phyloP scores from a whole-genome alignment of 2,329 filamentous ascomycete species.

The Pseudonectria buxi region DNA sequence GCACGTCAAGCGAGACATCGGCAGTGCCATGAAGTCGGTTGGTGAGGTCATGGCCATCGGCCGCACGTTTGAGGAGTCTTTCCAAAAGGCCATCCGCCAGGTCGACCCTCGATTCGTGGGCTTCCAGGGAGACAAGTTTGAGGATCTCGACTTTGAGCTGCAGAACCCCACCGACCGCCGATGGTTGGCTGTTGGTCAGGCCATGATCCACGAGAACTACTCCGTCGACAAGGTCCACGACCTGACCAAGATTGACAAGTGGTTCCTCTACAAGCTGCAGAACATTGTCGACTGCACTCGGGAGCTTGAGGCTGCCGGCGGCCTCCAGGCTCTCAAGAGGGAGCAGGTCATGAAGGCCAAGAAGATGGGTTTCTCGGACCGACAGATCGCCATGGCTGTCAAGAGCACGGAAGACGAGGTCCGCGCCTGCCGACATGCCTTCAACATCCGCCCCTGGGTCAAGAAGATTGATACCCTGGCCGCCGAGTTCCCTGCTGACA shows the following conservation, averaged over 20 bases:
- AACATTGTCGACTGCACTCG: slow-evolving; percentile 90
- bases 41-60: slow-evolving; percentile 99
- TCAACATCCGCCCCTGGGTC: slow-evolving; percentile 89
- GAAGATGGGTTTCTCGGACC: slow-evolving; percentile 96
- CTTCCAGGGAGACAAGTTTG: slow-evolving; percentile 93
- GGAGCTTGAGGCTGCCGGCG: slow-evolving; percentile 78
- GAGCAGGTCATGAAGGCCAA: slow-evolving; percentile 87
- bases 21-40: slow-evolving; percentile 97
- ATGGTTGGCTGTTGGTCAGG: slow-evolving; percentile 95
- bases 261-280: slow-evolving; percentile 97
- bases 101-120: slow-evolving; percentile 89
- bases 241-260: slow-evolving; percentile 97
- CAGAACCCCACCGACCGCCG: slow-evolving; percentile 91
- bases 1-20: slow-evolving; percentile 95
- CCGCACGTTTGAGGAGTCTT: slow-evolving; percentile 95
- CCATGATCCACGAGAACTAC: slow-evolving; percentile 96
- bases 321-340: slow-evolving; percentile 77
- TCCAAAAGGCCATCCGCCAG: slow-evolving; percentile 97
- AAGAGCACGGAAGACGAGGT: slow-evolving; percentile 85
- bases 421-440: slow-evolving; percentile 73
- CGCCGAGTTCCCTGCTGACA: slow-evolving; percentile 90
- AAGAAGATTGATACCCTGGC: slow-evolving; percentile 98
- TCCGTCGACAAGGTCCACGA: slow-evolving; percentile 87
- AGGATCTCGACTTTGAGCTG: slow-evolving; percentile 83
- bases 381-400: slow-evolving; percentile 83